Evolutionary conservation across 2,329 filamentous ascomycete genomes (phyloP).

Genomic region (Verruconis gallopava): DNA sequence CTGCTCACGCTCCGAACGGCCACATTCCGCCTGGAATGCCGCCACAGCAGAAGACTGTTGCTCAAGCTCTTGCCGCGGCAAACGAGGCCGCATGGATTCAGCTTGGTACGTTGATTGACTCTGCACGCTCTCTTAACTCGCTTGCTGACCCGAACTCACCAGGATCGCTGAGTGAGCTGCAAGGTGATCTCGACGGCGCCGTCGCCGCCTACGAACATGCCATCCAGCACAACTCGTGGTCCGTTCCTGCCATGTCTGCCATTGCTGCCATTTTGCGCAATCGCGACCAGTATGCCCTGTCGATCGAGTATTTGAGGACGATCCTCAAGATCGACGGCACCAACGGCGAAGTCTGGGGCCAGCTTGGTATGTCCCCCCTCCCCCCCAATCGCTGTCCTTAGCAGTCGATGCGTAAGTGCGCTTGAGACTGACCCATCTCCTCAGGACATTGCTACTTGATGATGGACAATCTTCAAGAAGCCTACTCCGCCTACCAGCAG

Average conservation of each 20-base stretch:
- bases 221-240: conserved; percentile 75
- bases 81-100: conserved; percentile 89
- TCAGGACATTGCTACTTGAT: conserved; percentile 94
- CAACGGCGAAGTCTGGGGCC: conserved; percentile 95
- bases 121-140: conserved; percentile 11
- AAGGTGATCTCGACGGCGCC: conserved; percentile 80
- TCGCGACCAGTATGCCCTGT: conserved; percentile 86
- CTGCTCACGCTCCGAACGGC: conserved; percentile 44
- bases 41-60: conserved; percentile 50
- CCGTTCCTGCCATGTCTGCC: conserved; percentile 81
- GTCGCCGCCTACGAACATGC: conserved; percentile 85
- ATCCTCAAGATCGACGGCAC: conserved; percentile 80
- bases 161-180: conserved; percentile 78
- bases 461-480: conserved; percentile 96
- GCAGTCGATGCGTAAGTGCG: background rate
- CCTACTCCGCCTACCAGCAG: conserved; percentile 92
- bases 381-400: too few species aligned
- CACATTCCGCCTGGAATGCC: conserved; percentile 41
- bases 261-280: conserved; percentile 85
- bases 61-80: conserved; percentile 61
- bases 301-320: conserved; percentile 81
- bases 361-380: conserved; percentile 63
- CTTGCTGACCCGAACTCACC: conserved; percentile 15
- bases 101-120: conserved; percentile 53
- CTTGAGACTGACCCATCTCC: background rate